Evolutionary conservation across 805 yeast species (phyloP).

Genomic region (Wickerhamiella sergipiensis): DNA sequence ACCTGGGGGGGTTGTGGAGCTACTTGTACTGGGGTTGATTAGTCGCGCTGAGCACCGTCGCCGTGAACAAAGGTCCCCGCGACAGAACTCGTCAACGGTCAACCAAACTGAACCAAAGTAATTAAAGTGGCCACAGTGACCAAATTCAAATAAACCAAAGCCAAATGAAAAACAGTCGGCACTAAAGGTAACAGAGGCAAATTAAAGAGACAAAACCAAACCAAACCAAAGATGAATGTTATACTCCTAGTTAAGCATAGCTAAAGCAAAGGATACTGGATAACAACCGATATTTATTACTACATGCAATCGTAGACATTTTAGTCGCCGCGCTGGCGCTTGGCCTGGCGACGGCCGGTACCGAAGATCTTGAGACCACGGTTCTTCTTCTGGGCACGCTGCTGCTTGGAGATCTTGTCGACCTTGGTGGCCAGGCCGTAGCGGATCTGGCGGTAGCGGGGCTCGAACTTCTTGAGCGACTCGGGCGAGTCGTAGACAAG

Average conservation of each 20-base stretch:
- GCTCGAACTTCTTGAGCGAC: conserved; percentile 97
- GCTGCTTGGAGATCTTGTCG: conserved; percentile 98
- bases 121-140: too few relatives aligned
- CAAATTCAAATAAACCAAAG: too few relatives aligned
- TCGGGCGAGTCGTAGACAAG: conserved; percentile 95
- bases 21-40: too few relatives aligned
- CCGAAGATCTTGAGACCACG: conserved; percentile 97
- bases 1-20: too few relatives aligned
- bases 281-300: conserved; percentile 5
- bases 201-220: too few relatives aligned
- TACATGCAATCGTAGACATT: conserved; percentile 9
- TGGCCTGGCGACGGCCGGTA: conserved; percentile 91
- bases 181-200: too few relatives aligned
- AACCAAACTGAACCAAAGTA: too few relatives aligned
- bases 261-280: not conserved
- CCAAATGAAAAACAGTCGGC: too few relatives aligned
- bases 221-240: not conserved
- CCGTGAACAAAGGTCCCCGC: too few relatives aligned
- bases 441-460: conserved; percentile 98
- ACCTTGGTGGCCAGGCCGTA: conserved; percentile 93
- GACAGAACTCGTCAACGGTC: too few relatives aligned
- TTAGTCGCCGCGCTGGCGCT: conserved; percentile 26
- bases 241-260: not conserved
- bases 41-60: too few relatives aligned
- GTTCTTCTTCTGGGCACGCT: conserved; percentile 99